These are phyloP conservation scores for Xylaria telfairii DNA, from an alignment of 495 filamentous ascomycete genomes.

Conservation along the genomic window DNA sequence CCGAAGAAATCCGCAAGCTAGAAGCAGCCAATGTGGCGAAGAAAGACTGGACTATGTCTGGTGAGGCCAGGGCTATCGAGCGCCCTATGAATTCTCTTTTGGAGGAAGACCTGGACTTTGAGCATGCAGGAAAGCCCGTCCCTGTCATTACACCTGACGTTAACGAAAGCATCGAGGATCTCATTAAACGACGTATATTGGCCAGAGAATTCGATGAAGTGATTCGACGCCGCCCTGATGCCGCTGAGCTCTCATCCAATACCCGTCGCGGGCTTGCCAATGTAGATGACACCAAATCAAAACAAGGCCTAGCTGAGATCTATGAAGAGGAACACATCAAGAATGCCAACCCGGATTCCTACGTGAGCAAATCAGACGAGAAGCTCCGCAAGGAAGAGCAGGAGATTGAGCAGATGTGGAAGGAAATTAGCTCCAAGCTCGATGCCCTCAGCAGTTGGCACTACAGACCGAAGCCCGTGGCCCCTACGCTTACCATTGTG, in stretches of 20 bases:
- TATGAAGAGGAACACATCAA: constrained; percentile 93
- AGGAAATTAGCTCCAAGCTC: constrained; percentile 76
- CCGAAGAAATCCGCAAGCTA: constrained; percentile 86
- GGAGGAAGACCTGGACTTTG: constrained; percentile 95
- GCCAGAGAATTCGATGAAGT: constrained; percentile 94
- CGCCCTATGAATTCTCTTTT: constrained; percentile 90
- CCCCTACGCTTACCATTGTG: constrained; percentile 80
- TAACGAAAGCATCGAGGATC: constrained; percentile 87
- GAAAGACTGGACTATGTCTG: constrained; percentile 86
- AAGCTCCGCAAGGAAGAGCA: constrained; percentile 80
- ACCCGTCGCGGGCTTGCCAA: constrained; percentile 74
- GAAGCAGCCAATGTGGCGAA: constrained; percentile 91
- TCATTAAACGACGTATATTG: constrained; percentile 93
- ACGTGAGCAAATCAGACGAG: constrained; percentile 79
- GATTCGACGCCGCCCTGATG: constrained; percentile 77
- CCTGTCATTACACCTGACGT: constrained; percentile 94
- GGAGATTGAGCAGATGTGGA: constrained; percentile 87
- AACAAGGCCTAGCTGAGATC: constrained; percentile 86
- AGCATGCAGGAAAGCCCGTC: constrained; percentile 92
- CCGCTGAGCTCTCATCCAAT: constrained; percentile 58
- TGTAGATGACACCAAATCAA: constrained; percentile 84
- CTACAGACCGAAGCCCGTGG: constrained; percentile 86
- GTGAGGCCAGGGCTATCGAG: constrained; percentile 83
- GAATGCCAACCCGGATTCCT: constrained; percentile 75
- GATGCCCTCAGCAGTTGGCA: constrained; percentile 93